Conservation (phyloP, 2,329 filamentous ascomycete species). For the Tolypocladium guangdongense region DNA sequence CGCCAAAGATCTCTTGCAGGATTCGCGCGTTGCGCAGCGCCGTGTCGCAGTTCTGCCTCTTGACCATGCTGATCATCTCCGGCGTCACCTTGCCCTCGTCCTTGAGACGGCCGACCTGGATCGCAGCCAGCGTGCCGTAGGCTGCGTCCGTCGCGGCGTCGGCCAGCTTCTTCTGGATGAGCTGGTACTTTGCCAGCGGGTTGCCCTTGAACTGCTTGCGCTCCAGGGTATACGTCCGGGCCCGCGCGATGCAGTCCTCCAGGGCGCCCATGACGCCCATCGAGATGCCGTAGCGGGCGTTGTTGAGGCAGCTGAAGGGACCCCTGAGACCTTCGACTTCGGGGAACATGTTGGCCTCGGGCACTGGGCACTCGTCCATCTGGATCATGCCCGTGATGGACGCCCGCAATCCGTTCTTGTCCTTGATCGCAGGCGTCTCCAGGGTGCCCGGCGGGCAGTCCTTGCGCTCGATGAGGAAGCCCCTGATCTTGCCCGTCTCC, state of each 20-base stretch:
- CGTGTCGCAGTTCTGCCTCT: slow-evolving; percentile 92
- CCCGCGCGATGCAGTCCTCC: slow-evolving; percentile 77
- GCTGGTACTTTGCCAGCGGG: slow-evolving; percentile 88
- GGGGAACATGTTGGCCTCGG: slow-evolving; percentile 88
- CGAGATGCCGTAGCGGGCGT: slow-evolving; percentile 84
- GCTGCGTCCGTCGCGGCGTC: slow-evolving; percentile 87
- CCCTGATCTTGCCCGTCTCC: slow-evolving; percentile 85
- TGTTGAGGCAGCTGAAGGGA: slow-evolving; percentile 91
- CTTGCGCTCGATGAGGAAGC: slow-evolving; percentile 79
- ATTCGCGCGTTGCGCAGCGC: slow-evolving; percentile 69
- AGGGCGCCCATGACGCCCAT: slow-evolving; percentile 89
- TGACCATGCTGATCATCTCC: slow-evolving; percentile 96
- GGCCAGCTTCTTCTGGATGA: slow-evolving; percentile 94
- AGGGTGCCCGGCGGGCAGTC: slow-evolving; percentile 80
- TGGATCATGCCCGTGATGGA: slow-evolving; percentile 98
- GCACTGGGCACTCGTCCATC: slow-evolving; percentile 80
- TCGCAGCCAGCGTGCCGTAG: slow-evolving; percentile 79
- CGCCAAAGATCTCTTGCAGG: slow-evolving; percentile 92
- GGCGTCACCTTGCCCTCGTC: slow-evolving; percentile 79
- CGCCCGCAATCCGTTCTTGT: slow-evolving; percentile 89
- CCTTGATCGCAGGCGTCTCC: slow-evolving; percentile 82
- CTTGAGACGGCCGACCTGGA: slow-evolving; percentile 87
- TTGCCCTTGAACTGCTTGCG: slow-evolving; percentile 94
- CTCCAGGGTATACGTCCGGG: slow-evolving; percentile 81
- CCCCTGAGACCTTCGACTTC: slow-evolving; percentile 76